A percentile compares a stretch with the other conserved stretches of the same genome.
Evolutionary conservation across 352 stramenopile species (phyloP).

Genomic region (Pythium sp.): DNA sequence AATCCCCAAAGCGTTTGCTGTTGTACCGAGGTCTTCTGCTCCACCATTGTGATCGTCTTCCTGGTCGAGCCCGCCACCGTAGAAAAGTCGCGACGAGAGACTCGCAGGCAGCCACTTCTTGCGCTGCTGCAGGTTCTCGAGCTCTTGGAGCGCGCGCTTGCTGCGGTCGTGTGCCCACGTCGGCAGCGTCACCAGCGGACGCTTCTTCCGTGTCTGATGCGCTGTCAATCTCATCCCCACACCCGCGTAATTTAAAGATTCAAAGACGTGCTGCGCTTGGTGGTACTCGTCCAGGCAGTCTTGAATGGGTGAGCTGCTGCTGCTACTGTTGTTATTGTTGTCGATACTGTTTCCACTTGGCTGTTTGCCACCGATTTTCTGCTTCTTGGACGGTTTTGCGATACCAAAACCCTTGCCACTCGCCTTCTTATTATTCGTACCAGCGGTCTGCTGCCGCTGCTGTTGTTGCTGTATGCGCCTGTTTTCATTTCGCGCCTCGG

Average conservation of each 20-base stretch:
- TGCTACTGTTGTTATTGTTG: slow-evolving; percentile 1
- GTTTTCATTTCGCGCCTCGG: background rate
- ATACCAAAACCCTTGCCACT: background rate
- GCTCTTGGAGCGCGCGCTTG: slow-evolving; percentile 61
- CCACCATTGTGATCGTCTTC: background rate
- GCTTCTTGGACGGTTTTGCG: background rate
- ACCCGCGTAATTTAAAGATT: slow-evolving; percentile 6
- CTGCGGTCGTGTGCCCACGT: slow-evolving; percentile 64
- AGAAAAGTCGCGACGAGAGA: background rate
- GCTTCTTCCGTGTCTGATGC: slow-evolving; percentile 18
- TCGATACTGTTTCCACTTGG: background rate
- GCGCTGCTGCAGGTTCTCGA: slow-evolving; percentile 34
- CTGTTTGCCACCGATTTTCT: background rate
- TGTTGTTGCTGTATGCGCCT: background rate
- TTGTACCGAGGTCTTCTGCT: background rate
- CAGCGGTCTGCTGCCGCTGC: no score
- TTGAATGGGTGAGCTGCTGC: background rate
- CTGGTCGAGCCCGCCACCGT: background rate
- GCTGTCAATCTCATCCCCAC: background rate
- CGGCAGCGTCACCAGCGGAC: slow-evolving; percentile 33
- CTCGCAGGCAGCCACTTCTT: slow-evolving; percentile 12
- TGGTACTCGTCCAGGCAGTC: slow-evolving; percentile 13
- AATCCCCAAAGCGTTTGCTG: background rate
- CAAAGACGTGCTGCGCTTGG: slow-evolving; percentile 3
- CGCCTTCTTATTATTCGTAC: background rate